Evolutionary conservation across 2,329 filamentous ascomycete genomes (phyloP).

Genomic region (Emericellopsis atlantica): DNA sequence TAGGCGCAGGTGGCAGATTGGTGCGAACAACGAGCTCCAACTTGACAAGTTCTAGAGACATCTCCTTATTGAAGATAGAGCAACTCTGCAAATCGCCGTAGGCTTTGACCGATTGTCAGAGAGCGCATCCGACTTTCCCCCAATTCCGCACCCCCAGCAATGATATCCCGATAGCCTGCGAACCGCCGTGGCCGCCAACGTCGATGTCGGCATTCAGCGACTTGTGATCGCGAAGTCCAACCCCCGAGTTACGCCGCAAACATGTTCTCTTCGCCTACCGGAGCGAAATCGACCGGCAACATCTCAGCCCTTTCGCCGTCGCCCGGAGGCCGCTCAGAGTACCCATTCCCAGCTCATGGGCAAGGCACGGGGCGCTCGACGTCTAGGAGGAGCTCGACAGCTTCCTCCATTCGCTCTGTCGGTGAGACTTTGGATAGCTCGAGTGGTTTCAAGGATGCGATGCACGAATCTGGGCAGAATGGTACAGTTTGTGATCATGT

Average conservation of each 20-base stretch:
- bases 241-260: constrained; percentile 11
- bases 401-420: constrained; percentile 80
- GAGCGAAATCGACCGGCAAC: constrained; percentile 55
- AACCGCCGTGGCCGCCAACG: constrained; percentile 15
- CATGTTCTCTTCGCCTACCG: constrained; percentile 48
- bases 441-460: constrained; percentile 38
- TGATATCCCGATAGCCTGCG: constrained; percentile 24
- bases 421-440: constrained; percentile 70
- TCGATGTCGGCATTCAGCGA: constrained; percentile 16
- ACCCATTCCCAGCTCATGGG: constrained; percentile 27
- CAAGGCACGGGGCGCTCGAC: constrained; percentile 29
- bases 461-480: constrained; percentile 70
- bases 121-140: not conserved
- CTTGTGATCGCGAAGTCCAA: constrained; percentile 3
- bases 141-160: not conserved
- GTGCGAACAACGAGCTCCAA: no score
- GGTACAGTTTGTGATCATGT: constrained; percentile 29
- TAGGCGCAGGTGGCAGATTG: no score
- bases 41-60: no score
- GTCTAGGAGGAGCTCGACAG: constrained; percentile 64
- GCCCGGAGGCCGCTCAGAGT: constrained; percentile 33
- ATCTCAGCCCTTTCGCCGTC: constrained; percentile 37
- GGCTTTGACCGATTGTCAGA: not conserved
- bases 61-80: no score
- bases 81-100: no score